These are phyloP conservation scores for Amanita subjunquillea DNA, from an alignment of 768 basidiomycete genomes.

Conservation along the genomic window DNA sequence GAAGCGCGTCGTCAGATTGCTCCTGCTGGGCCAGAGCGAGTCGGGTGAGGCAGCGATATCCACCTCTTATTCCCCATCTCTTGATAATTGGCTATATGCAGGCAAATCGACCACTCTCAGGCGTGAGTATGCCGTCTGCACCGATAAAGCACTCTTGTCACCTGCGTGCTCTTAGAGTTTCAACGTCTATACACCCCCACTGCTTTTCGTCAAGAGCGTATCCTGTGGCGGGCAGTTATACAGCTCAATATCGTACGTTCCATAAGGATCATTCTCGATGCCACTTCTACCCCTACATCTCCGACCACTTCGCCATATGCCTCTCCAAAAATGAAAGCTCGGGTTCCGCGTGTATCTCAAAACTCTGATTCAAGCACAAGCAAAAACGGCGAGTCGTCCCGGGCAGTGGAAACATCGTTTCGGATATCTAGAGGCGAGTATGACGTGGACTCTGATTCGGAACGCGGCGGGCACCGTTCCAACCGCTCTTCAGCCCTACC, in stretches of 20 bases:
- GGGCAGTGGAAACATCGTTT: constrained; percentile 7
- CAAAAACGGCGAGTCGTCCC: constrained; percentile 1
- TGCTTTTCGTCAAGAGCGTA: constrained; percentile 64
- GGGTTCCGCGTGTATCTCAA: constrained; percentile 18
- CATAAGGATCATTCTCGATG: constrained; percentile 62
- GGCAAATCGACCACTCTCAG: constrained; percentile 76
- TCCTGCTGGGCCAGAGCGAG: constrained; percentile 78
- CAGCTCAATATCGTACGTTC: constrained; percentile 78
- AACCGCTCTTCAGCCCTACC: constrained; percentile 15
- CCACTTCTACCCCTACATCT: constrained; percentile 23
- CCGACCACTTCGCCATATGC: constrained; percentile 21
- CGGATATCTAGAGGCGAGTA: constrained; percentile 14
- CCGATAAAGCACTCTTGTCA: background rate
- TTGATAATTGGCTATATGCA: constrained; percentile 15
- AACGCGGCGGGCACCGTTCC: constrained; percentile 5
- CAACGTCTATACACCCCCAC: constrained; percentile 67
- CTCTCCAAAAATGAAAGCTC: constrained; percentile 23
- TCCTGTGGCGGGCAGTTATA: constrained; percentile 77
- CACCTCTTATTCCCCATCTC: background rate
- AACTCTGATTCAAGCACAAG: background rate
- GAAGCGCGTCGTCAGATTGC: constrained; percentile 58
- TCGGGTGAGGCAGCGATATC: constrained; percentile 34
- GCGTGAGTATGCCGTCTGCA: constrained; percentile 39
- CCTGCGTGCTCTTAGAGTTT: constrained; percentile 40
- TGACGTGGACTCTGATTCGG: constrained; percentile 16